phyloP scores from a whole-genome alignment of 2,329 filamentous ascomycete genomes.

The Septoria petroselini region DNA sequence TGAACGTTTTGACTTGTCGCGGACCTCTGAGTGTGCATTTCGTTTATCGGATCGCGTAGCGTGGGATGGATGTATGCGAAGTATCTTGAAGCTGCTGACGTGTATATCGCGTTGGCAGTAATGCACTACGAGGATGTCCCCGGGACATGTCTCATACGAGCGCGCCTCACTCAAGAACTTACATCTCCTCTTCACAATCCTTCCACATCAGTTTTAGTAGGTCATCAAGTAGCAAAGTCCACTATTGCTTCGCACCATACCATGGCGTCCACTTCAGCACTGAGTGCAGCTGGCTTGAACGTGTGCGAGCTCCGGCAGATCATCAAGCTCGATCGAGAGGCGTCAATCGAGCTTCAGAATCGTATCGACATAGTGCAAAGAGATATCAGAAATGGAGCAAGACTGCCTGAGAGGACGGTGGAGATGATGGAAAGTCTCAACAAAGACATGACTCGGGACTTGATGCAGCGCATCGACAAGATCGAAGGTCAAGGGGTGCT shows the following conservation, averaged over 20 bases:
- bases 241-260: background rate
- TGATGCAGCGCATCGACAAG: conserved; percentile 26
- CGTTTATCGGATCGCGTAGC: conserved; percentile 6
- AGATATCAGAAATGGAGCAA: conserved; percentile 19
- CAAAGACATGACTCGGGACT: conserved; percentile 28
- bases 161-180: conserved; percentile 8
- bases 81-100: conserved; percentile 13
- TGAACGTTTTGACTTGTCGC: conserved; percentile 7
- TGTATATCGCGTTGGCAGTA: conserved; percentile 20
- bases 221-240: background rate
- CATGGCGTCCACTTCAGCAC: conserved; percentile 14
- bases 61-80: conserved; percentile 9
- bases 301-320: conserved; percentile 24
- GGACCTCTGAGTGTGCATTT: conserved; percentile 4
- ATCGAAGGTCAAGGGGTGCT: conserved; percentile 23
- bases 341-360: conserved; percentile 24
- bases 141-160: background rate
- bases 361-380: conserved; percentile 26
- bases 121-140: conserved; percentile 20
- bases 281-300: conserved; percentile 19
- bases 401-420: conserved; percentile 17
- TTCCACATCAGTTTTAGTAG: background rate
- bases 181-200: background rate
- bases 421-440: conserved; percentile 23
- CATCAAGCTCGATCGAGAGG: conserved; percentile 25